Base-by-base conservation (phyloP, 495 filamentous ascomycete genomes). In the Trichoderma gamsii region DNA sequence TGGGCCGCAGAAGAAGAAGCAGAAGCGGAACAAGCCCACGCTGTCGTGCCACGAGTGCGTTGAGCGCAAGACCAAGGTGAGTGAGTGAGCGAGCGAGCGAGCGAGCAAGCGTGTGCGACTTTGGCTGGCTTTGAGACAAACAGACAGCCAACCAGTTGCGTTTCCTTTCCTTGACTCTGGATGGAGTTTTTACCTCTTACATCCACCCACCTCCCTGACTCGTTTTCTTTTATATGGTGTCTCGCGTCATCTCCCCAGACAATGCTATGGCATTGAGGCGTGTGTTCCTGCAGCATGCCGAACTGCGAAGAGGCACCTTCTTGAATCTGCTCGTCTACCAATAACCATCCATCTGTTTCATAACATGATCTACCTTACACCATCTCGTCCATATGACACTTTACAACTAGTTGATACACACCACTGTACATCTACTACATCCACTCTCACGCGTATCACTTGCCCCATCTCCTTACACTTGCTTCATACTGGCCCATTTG, bases 1-100 rank as follows among this genome's bases (percentile, higher is more conserved):
- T 61, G 81, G 79, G 52, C 80, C 78, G 8, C 66, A 72, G 4
- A 82, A 76, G 76, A 89, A 88, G 76, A 89, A 87, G 75, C 88
- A 90, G 75, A 90, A 88, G 74, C 80, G 89, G 29, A 92, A 92
- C 76, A 92, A 92, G 72, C 89, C 89, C 5, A 92, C 88, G 1
- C 72, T 92, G 51, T 89, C 87, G 51, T 92, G 89, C 73, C 81
- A 85, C 67, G 88, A 90, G 70, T 92, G 89, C 73, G 88, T 90
- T 43, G 86, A 87, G 75, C 80, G 87, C 66, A 90, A 90, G 76
- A 89, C 87, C 16, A 89, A 89, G 80, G 87, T 84, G 72, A 6
- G 65, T 68, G 63, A 38, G 35, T 7, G 35, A 38, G 3, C 5
- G 8, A 38, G 8, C 5, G 3, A n/a, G n/a, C n/a, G n/a, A n/a